These are phyloP conservation scores for Yarrowia sp. DNA, from an alignment of 805 yeast genomes.

Conservation along the genomic window DNA sequence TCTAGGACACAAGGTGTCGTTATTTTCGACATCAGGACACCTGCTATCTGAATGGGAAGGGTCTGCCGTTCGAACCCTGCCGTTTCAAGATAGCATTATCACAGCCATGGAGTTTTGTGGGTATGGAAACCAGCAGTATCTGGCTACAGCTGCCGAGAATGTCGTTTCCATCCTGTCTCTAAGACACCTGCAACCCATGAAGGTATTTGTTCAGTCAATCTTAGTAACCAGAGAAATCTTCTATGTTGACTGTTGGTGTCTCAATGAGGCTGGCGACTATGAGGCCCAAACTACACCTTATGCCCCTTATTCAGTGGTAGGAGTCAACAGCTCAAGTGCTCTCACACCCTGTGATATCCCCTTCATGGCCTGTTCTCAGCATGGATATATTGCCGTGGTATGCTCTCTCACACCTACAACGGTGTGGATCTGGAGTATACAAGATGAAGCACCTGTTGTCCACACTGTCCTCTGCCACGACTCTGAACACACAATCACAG, in stretches of 20 bases:
- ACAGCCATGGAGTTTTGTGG: conserved; percentile 18
- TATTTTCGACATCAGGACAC: conserved; percentile 16
- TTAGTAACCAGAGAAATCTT: conserved; percentile 24
- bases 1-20: conserved; percentile 17
- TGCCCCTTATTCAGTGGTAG: conserved; percentile 22
- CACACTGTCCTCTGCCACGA: conserved; percentile 21
- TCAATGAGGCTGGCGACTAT: background rate
- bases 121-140: conserved; percentile 1
- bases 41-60: conserved; percentile 31
- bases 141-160: conserved; percentile 14
- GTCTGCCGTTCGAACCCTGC: conserved; percentile 2
- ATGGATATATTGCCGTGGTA: conserved; percentile 34
- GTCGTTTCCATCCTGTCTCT: conserved; percentile 4
- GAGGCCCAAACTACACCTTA: conserved; percentile 14
- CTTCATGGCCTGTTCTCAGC: conserved; percentile 28
- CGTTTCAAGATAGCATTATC: conserved; percentile 6
- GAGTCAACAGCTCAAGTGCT: conserved; percentile 6
- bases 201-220: conserved; percentile 16
- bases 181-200: conserved; percentile 25
- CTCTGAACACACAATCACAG: conserved; percentile 14
- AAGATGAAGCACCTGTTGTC: conserved; percentile 19
- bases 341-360: conserved; percentile 22
- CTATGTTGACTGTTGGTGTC: conserved; percentile 18
- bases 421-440: conserved; percentile 34
- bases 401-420: conserved; percentile 35